A percentile compares a stretch with the other conserved stretches of the same genome.
Conservation (phyloP, 2,329 filamentous ascomycete species). For the Tolypocladium pustulatum region DNA sequence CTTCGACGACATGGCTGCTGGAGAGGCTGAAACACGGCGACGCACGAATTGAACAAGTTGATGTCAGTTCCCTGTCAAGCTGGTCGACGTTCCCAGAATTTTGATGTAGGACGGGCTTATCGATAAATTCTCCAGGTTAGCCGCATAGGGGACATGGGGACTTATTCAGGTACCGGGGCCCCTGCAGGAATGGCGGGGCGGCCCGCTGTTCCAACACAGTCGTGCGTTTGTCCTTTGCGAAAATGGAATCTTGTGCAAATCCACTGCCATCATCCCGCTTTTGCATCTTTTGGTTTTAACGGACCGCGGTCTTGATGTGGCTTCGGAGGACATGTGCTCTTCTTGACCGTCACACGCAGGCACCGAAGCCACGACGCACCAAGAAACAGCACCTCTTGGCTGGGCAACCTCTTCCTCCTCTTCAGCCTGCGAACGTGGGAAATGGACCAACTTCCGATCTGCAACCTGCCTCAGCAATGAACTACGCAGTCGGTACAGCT, state of each 20-base stretch:
- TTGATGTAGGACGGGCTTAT: neutral
- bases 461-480: neutral
- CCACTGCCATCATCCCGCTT: neutral
- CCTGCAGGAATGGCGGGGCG: neutral
- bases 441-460: neutral
- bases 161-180: neutral
- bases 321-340: neutral
- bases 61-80: neutral
- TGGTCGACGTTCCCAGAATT: neutral
- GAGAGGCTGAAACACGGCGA: neutral
- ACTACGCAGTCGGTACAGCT: neutral
- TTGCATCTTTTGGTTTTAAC: neutral
- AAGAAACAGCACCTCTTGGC: neutral
- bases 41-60: neutral
- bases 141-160: neutral
- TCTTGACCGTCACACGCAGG: neutral
- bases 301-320: neutral
- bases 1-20: slow-evolving; percentile 20
- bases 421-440: neutral
- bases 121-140: neutral
- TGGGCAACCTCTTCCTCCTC: neutral
- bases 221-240: neutral
- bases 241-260: neutral
- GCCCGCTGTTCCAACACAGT: neutral
- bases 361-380: neutral